These are phyloP conservation scores for Entamoeba histolytica DNA, from an alignment of 208 protist species.

Conservation along the genomic window DNA sequence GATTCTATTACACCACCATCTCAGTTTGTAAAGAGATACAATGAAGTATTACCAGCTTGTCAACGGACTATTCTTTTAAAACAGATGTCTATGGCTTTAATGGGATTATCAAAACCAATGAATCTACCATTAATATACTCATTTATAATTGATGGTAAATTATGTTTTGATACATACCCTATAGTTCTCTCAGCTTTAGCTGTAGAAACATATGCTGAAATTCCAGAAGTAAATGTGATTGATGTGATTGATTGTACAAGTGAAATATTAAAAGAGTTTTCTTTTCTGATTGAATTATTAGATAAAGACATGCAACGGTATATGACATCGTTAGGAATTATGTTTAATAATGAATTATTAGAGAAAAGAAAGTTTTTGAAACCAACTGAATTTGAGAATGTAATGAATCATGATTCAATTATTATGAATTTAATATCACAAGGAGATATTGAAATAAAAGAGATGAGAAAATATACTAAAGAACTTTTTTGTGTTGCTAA, in stretches of 20 bases:
- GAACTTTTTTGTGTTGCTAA: neutral
- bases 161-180: neutral
- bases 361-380: neutral
- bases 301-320: neutral
- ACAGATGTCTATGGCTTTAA: neutral
- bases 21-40: neutral
- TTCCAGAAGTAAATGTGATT: neutral
- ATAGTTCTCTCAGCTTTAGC: neutral
- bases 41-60: neutral
- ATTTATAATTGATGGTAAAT: neutral
- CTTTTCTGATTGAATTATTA: neutral
- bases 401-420: neutral
- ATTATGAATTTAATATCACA: neutral
- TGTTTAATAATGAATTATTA: neutral
- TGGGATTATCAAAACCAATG: neutral
- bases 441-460: neutral
- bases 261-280: neutral
- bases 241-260: neutral
- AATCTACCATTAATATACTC: neutral
- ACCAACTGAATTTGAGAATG: neutral
- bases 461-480: neutral
- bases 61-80: neutral
- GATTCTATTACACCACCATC: too few relatives aligned
- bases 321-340: neutral
- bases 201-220: neutral